These are phyloP conservation scores for Leucocoprinus birnbaumii DNA, from an alignment of 768 basidiomycete species.

Conservation along the genomic window DNA sequence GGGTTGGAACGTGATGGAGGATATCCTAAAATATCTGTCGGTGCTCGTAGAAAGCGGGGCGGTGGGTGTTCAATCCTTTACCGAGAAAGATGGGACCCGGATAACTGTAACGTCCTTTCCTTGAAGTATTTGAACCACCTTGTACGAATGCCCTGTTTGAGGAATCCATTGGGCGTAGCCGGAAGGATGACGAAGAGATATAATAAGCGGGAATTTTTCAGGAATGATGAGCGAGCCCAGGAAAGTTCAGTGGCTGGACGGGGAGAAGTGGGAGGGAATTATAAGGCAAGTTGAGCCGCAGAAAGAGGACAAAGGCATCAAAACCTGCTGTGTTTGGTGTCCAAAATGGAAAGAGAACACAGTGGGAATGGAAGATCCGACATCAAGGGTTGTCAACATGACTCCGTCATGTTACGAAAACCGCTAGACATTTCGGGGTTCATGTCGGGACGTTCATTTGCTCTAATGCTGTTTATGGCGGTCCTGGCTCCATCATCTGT, in stretches of 20 bases:
- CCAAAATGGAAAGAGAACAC: not conserved
- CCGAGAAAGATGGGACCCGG: no score
- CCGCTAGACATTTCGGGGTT: conserved; percentile 8
- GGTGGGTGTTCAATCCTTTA: not conserved
- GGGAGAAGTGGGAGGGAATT: not conserved
- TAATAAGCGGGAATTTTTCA: no score
- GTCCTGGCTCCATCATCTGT: not conserved
- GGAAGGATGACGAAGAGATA: no score
- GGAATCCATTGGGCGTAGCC: no score
- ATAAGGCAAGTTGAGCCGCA: no score
- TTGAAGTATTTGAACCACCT: no score
- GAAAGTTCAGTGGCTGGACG: not conserved
- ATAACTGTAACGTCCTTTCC: no score
- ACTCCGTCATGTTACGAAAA: conserved; percentile 2
- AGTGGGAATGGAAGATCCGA: not conserved
- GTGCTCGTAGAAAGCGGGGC: not conserved
- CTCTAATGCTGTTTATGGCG: no score
- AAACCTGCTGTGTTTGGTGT: not conserved
- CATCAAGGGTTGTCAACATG: conserved; percentile 8
- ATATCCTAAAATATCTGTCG: not conserved
- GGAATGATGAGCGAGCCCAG: not conserved
- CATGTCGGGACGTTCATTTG: not conserved
- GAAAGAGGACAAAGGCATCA: no score
- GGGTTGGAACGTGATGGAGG: not conserved
- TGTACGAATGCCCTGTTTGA: no score